Base-by-base conservation (phyloP, 495 filamentous ascomycete genomes). In the Daldinia childiae region DNA sequence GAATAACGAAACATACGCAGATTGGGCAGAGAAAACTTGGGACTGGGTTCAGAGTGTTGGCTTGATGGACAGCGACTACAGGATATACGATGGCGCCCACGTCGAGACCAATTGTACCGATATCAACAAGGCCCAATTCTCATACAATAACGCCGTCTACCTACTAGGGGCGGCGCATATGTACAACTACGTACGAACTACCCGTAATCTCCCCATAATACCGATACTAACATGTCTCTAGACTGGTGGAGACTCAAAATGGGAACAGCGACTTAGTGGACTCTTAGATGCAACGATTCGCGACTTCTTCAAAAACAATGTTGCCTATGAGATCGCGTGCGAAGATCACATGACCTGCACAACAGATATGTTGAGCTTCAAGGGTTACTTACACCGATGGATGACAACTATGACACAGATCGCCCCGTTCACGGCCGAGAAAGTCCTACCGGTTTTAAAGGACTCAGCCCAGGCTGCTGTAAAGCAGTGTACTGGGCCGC, bases 301-400 rank as follows among this genome's bases (percentile, higher is more conserved):
- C 66, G 91, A 92, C 71, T 87, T 87, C 71, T 85, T 87, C 66
- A 45, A 76, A 12, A 79, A 86, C 2, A 74, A 76, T 26, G 83
- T 91, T 50, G 90, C 92, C 80, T 88, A 82, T 59, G 92, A 94
- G 76, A 81, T 87, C n/a, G 83, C 87, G 17, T 94, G 92, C 80
- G 91, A 93, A 71, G 77, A 83, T 50, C 86, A 79, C 7, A 79
- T 82, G 65, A 82, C 77, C 2, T 93, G 92, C 80, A 88, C 91
- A 71, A 84, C 87, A n/a, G 91, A 94, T 71, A 91, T 93, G 80
- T 81, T 88, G 41, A 90, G 86, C 45, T 95, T 94, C 89, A 94
- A 94, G 78, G 92, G 90, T 19, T 93, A 92, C 78, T 80, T 93
- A 6, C 81, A 91, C 26, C 90, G 92, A 41, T 94, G 91, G 90